These are phyloP conservation scores for Magnolia officinalis DNA, from an alignment of 164 flowering plant species.

Conservation along the genomic window DNA sequence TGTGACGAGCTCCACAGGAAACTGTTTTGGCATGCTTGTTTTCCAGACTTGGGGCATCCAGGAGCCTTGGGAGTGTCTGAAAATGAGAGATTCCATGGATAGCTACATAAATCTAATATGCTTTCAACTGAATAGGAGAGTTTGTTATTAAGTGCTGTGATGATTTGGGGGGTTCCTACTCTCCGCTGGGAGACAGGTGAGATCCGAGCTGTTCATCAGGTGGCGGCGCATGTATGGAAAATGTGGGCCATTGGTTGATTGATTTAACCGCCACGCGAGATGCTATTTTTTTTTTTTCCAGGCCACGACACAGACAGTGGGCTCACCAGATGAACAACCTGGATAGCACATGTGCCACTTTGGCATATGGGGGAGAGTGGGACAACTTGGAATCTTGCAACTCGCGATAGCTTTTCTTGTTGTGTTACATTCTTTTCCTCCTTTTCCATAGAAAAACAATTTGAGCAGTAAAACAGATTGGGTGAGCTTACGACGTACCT, in stretches of 20 bases:
- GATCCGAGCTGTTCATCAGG: no score
- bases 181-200: no score
- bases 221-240: no score
- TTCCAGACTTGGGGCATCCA: conserved; percentile 79
- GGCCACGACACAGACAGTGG: no score
- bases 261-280: no score
- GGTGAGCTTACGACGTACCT: conserved; percentile 39
- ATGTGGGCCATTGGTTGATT: no score
- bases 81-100: not conserved
- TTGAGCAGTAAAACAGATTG: not conserved
- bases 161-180: no score
- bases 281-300: no score
- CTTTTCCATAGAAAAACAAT: not conserved
- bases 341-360: not conserved
- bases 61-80: conserved; percentile 77
- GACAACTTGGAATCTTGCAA: not conserved
- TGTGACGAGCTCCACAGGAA: conserved; percentile 95
- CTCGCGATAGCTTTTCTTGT: not conserved
- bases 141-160: not conserved
- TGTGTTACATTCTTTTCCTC: not conserved
- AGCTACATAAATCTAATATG: not conserved
- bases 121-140: not conserved
- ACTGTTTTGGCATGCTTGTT: conserved; percentile 51
- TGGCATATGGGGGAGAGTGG: not conserved
- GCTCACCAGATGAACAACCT: not conserved